Evolutionary conservation across 2,329 filamentous ascomycete genomes (phyloP).

Genomic region (Ophiostoma piceae): DNA sequence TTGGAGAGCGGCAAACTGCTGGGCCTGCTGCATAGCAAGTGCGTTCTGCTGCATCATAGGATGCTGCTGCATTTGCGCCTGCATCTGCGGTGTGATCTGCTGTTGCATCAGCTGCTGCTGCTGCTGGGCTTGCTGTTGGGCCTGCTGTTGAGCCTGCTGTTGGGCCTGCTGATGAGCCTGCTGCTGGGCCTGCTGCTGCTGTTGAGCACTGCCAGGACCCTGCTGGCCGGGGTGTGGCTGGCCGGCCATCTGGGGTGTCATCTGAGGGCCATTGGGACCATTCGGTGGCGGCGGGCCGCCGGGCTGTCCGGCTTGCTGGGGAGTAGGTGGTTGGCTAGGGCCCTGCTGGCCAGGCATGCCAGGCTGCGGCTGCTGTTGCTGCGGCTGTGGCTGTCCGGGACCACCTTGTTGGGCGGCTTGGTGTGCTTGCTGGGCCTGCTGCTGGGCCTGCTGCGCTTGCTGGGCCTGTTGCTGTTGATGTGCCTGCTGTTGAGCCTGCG

Average conservation of each 20-base stretch:
- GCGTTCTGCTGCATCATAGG: slow-evolving; percentile 39
- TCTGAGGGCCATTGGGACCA: slow-evolving; percentile 30
- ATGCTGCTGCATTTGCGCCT: slow-evolving; percentile 33
- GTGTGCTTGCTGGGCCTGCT: slow-evolving; percentile 36
- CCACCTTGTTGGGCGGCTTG: slow-evolving; percentile 37
- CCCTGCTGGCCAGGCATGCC: slow-evolving; percentile 1
- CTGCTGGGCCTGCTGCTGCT: slow-evolving; percentile 5
- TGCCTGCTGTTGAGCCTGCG: slow-evolving; percentile 21
- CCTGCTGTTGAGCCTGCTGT: neutral
- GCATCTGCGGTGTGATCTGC: slow-evolving; percentile 42
- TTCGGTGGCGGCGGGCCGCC: slow-evolving; percentile 30
- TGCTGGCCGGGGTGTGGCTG: slow-evolving; percentile 38
- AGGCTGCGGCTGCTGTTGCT: slow-evolving; percentile 30
- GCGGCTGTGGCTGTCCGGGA: slow-evolving; percentile 34
- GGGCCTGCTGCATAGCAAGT: slow-evolving; percentile 38
- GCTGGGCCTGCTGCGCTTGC: slow-evolving; percentile 36
- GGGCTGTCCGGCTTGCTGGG: slow-evolving; percentile 36
- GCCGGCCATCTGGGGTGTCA: slow-evolving; percentile 31
- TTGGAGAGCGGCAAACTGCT: slow-evolving; percentile 39
- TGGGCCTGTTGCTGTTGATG: slow-evolving; percentile 29
- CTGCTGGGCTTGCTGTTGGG: slow-evolving; percentile 15
- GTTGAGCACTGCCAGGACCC: slow-evolving; percentile 27
- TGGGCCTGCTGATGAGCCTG: neutral
- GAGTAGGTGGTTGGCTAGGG: slow-evolving; percentile 30
- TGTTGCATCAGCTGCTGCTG: slow-evolving; percentile 27